phyloP scores from a whole-genome alignment of 2,329 filamentous ascomycete genomes.

The Apiospora kogelbergensis region DNA sequence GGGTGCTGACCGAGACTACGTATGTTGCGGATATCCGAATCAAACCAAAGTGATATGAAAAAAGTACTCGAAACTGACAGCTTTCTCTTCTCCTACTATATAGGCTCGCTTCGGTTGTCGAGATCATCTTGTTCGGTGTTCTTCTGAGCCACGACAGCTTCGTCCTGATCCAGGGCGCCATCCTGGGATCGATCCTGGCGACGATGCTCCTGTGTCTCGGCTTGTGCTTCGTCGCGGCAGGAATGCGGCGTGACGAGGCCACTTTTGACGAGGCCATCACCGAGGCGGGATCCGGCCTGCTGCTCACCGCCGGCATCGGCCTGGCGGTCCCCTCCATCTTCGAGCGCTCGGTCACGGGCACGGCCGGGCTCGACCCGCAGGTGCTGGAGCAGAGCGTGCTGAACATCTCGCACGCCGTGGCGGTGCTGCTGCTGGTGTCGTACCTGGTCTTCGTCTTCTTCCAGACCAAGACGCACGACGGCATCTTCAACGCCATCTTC shows the following conservation, averaged over 20 bases:
- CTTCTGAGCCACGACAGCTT: constrained; percentile 49
- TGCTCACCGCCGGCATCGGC: constrained; percentile 72
- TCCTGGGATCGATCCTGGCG: constrained; percentile 79
- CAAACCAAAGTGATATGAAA: background rate
- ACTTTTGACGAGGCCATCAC: constrained; percentile 73
- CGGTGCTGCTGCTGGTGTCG: constrained; percentile 68
- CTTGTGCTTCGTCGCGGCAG: constrained; percentile 76
- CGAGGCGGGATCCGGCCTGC: constrained; percentile 74
- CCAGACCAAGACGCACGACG: constrained; percentile 75
- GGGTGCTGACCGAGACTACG: constrained; percentile 61
- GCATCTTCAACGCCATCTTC: constrained; percentile 74
- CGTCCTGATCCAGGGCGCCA: constrained; percentile 79
- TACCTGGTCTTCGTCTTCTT: constrained; percentile 70
- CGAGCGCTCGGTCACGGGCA: constrained; percentile 42
- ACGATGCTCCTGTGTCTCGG: constrained; percentile 81
- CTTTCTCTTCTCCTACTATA: constrained; percentile 18
- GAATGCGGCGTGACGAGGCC: constrained; percentile 66
- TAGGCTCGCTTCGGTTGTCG: constrained; percentile 70
- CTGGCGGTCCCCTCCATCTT: constrained; percentile 58
- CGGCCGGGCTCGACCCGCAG: constrained; percentile 25
- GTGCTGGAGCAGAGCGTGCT: constrained; percentile 54
- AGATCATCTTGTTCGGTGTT: constrained; percentile 81
- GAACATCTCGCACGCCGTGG: constrained; percentile 68
- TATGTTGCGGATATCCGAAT: constrained; percentile 32
- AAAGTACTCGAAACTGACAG: background rate